phyloP scores from a whole-genome alignment of 2,329 filamentous ascomycete species.

The Phyllosticta ampelicida region DNA sequence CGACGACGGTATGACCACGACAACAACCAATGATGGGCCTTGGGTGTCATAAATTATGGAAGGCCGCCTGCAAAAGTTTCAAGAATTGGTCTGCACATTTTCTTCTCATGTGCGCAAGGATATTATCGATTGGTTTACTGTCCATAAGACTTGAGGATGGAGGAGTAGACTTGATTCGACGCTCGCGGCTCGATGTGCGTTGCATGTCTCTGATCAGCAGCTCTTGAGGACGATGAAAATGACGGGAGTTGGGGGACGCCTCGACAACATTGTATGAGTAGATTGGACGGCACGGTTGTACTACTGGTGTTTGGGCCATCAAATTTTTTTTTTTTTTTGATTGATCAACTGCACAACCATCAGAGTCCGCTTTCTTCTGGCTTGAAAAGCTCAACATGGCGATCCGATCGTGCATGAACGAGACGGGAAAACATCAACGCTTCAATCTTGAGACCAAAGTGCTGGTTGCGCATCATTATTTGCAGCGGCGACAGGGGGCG shows the following conservation, averaged over 20 bases:
- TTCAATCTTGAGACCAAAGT: background rate
- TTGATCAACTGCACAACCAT: background rate
- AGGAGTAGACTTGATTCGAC: background rate
- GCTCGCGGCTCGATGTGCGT: background rate
- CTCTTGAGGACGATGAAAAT: background rate
- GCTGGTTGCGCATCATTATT: background rate
- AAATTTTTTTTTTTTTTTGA: background rate
- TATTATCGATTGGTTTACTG: background rate
- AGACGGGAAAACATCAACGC: background rate
- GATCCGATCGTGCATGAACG: background rate
- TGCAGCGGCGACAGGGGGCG: background rate
- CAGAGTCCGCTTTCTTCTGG: too few species aligned
- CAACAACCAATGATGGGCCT: background rate
- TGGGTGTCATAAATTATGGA: background rate
- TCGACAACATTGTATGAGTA: background rate
- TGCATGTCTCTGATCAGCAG: background rate
- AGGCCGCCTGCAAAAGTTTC: background rate
- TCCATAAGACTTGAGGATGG: background rate
- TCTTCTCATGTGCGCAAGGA: background rate
- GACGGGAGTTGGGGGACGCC: too few species aligned
- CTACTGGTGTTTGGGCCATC: background rate
- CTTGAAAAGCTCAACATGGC: background rate
- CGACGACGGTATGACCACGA: background rate
- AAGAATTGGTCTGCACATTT: background rate
- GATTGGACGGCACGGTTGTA: background rate